These are phyloP conservation scores for Xylaria telfairii DNA, from an alignment of 495 filamentous ascomycete species.

Conservation along the genomic window DNA sequence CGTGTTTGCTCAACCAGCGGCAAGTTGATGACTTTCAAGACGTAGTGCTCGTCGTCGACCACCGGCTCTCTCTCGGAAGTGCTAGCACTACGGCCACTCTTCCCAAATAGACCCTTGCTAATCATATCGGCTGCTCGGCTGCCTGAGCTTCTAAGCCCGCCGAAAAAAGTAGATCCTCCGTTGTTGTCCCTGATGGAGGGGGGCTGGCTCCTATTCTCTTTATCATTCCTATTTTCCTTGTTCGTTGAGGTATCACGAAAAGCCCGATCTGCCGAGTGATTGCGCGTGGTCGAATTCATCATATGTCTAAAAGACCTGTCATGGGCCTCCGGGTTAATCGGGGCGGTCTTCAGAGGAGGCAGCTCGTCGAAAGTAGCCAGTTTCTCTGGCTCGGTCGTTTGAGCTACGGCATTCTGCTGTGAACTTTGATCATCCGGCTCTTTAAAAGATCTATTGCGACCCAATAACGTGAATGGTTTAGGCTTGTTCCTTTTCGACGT, in stretches of 20 bases:
- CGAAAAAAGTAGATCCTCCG: conserved; percentile 69
- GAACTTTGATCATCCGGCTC: conserved; percentile 54
- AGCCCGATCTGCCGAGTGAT: conserved; percentile 68
- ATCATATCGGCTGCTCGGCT: conserved; percentile 78
- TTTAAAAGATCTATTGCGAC: conserved; percentile 72
- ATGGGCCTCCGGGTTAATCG: conserved; percentile 57
- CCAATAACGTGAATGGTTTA: conserved; percentile 65
- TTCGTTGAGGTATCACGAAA: conserved; percentile 39
- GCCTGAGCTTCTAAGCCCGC: conserved; percentile 72
- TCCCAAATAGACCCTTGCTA: conserved; percentile 78
- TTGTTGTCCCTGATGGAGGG: conserved; percentile 70
- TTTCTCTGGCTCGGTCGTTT: conserved; percentile 48
- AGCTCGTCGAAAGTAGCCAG: conserved; percentile 30
- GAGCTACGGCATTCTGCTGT: conserved; percentile 42
- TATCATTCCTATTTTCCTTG: conserved; percentile 49
- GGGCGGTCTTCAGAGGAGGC: conserved; percentile 60
- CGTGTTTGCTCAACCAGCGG: conserved; percentile 84
- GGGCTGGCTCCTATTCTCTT: conserved; percentile 50
- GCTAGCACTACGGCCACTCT: conserved; percentile 73
- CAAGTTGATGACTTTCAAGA: conserved; percentile 76
- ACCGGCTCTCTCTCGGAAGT: conserved; percentile 68
- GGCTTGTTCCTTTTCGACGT: conserved; percentile 55
- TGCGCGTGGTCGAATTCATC: conserved; percentile 65
- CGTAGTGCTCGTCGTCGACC: conserved; percentile 76
- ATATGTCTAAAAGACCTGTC: conserved; percentile 69